Base-by-base conservation (phyloP, 305 asterid species). In the Fraxinus greggii region DNA sequence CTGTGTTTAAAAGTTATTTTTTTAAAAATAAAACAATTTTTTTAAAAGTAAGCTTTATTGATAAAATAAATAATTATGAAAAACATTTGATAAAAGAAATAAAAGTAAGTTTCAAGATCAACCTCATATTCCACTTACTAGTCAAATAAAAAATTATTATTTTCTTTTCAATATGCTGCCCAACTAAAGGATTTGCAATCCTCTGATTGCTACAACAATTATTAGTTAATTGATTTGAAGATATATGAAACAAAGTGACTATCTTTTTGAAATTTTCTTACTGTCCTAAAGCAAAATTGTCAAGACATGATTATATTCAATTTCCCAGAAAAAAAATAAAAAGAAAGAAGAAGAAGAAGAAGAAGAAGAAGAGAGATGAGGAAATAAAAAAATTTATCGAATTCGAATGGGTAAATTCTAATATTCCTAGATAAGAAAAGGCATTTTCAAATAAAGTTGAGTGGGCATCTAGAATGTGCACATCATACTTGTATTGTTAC, bases 101-200 rank as follows among this genome's bases (percentile, higher is more conserved):
- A 48, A 48, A 15, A 4, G 19, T 48, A 48, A 48, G 59, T 48
- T 15, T 48, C 59, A 48, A 48, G 59, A 21, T 48, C 59, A 15
- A 48, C 59, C 59, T 48, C 15, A 17, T 48, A 48, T 48, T 48
- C 59, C 59, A 3, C 56, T 45, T 13, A 13, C 17, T 2, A 13
- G 19, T 13, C 56, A 12, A 45, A 3, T 5, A 45, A 45, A 45
- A 45, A 45, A 45, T 3, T 13, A 29, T 3, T 3, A 67, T 10
- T 28, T 67, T 67, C 21, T 67, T 12, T 67, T 67, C 38, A 67
- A 28, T 13, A 12, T 67, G 75, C 75, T 26, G 75, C 8, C 75
- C 36, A 61, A 67, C 38, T 67, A 48, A 75, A 29, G 61, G 85
- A 80, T 86, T 86, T 80, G 76, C 67, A 79, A 82, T 82, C 80